These are phyloP conservation scores for Hydnum rufescens DNA, from an alignment of 768 basidiomycete species.

Conservation along the genomic window DNA sequence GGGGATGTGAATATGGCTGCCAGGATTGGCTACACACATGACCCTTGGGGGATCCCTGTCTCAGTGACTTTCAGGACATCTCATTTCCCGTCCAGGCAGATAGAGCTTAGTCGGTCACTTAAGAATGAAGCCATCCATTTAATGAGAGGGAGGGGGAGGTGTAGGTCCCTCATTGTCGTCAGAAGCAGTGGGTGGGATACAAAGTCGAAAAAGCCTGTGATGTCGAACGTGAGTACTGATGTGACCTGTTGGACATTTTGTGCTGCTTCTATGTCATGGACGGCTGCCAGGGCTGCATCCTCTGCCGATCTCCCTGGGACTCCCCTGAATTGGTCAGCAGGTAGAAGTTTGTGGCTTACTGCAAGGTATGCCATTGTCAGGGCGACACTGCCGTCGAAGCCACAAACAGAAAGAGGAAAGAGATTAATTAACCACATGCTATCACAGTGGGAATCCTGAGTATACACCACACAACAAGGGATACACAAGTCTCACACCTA, in stretches of 20 bases:
- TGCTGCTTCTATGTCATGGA: not conserved
- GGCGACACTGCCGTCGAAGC: too few species aligned
- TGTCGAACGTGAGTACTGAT: not conserved
- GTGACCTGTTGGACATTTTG: not conserved
- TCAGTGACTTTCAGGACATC: not conserved
- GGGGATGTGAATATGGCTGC: too few species aligned
- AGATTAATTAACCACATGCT: too few species aligned
- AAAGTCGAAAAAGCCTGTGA: not conserved
- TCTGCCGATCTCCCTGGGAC: not conserved
- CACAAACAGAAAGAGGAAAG: too few species aligned
- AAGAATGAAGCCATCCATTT: conserved; percentile 1
- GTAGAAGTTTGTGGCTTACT: not conserved
- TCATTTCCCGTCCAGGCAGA: not conserved
- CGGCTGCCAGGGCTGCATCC: not conserved
- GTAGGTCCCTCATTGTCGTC: too few species aligned
- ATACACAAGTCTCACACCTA: too few species aligned
- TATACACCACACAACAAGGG: too few species aligned
- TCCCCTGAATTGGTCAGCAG: not conserved
- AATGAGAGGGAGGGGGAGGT: not conserved
- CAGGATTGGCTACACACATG: too few species aligned
- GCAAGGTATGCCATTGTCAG: not conserved
- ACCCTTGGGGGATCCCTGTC: not conserved
- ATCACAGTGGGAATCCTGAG: too few species aligned
- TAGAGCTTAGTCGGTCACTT: not conserved
- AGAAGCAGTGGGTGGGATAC: not conserved